Evolutionary conservation across 2,329 filamentous ascomycete genomes (phyloP), one percentile per base, ranked within the genome.

Genomic region (Ambrosiella beaveri): DNA sequence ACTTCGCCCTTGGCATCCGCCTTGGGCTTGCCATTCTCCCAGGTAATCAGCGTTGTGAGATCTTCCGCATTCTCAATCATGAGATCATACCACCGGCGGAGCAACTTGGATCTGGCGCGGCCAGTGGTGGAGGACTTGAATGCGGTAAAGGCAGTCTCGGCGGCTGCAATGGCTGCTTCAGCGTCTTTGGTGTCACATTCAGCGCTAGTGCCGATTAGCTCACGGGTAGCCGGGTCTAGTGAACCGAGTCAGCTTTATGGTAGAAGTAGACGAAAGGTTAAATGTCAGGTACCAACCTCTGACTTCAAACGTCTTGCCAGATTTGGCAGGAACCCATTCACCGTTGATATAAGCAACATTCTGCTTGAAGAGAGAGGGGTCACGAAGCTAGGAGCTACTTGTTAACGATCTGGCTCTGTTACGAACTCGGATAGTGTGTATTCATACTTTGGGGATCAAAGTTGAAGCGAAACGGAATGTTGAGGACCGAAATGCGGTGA

Each of bases 301-400:
- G 61, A 96, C 87, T 68, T 93, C 84, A 70, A 97, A 98, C 51
- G 88, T 95, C 78, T 94, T 83, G 67, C 88, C 88, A 0, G 88
- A 95, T 66, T 82, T 80, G 64, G 91, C 87, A 64, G 79, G 77
- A 62, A 94, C 80, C 87, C 90, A 98, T 78, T 95, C 79, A 66
- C 93, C 93, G 68, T 98, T 91, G 66, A 97, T 83, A 68, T 91
- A 96, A 66, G 82, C 80, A 61, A 81, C 79, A 68, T 90, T 80
- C 64, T 84, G 81, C 74, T 94, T 96, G 66, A 97, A 80, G 61
- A 98, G 79, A 27, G 85, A 87, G 40, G 80, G 79, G 64, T 91
- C 86, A 66, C 82, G 86, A 66, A 91, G 80, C 84, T 89, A 55
- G 19, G 27, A 27, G 39, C n/a, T 40, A 15, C 27, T 1, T 15